Evolutionary conservation across 495 filamentous ascomycete species (phyloP).

Genomic region (Penicillium goetzii): DNA sequence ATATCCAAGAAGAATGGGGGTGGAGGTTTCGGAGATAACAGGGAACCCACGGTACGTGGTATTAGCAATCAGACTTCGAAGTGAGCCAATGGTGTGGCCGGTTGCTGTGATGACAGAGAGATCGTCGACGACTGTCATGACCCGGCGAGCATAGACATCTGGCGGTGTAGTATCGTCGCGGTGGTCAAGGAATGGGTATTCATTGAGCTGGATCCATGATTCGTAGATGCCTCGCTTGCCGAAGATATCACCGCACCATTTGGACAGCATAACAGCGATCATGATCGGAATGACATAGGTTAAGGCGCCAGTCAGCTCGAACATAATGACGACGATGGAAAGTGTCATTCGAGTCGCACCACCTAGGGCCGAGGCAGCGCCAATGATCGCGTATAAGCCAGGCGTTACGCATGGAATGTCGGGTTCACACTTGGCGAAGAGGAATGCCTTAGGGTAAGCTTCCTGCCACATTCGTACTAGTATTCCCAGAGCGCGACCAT

Average conservation of each 20-base stretch:
- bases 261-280: constrained; percentile 98
- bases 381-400: constrained; percentile 94
- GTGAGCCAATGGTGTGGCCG: constrained; percentile 80
- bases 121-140: constrained; percentile 94
- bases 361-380: constrained; percentile 92
- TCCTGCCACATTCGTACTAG: constrained; percentile 87
- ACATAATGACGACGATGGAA: constrained; percentile 99
- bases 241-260: constrained; percentile 98
- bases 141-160: constrained; percentile 78
- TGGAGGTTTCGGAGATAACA: constrained; percentile 72
- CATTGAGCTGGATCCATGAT: constrained; percentile 94
- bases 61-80: constrained; percentile 67
- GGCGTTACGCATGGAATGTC: constrained; percentile 92
- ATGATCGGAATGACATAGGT: constrained; percentile 98
- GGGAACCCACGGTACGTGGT: constrained; percentile 92
- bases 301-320: constrained; percentile 93
- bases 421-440: constrained; percentile 81
- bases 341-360: constrained; percentile 97
- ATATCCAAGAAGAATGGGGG: constrained; percentile 80
- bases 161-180: constrained; percentile 80
- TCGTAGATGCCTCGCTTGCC: constrained; percentile 95
- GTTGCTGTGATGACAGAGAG: constrained; percentile 80
- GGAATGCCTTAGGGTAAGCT: constrained; percentile 72
- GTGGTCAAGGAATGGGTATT: constrained; percentile 95
- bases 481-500: constrained; percentile 89